phyloP scores from a whole-genome alignment of 768 basidiomycete genomes.

The Scleroderma bovista region DNA sequence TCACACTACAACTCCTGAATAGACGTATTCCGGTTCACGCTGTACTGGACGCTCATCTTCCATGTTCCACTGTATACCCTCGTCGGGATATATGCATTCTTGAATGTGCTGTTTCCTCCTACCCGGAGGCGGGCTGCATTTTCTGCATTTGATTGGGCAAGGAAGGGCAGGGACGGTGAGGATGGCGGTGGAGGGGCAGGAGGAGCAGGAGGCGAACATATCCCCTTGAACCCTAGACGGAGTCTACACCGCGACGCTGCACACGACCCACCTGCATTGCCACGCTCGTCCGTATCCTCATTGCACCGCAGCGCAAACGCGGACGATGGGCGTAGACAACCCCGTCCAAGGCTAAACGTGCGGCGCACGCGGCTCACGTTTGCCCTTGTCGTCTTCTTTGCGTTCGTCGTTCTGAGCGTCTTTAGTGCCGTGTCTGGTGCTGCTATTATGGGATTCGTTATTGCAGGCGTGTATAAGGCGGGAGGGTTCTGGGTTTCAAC shows the following conservation, averaged over 20 bases:
- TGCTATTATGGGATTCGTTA: slow-evolving; percentile 34
- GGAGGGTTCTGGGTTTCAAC: slow-evolving; percentile 38
- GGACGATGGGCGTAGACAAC: slow-evolving; percentile 10
- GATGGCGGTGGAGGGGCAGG: background rate
- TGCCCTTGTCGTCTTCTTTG: slow-evolving; percentile 35
- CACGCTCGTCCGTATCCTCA: background rate
- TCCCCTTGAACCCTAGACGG: background rate
- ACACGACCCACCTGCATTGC: background rate
- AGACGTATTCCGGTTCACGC: slow-evolving; percentile 43
- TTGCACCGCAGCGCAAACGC: no score
- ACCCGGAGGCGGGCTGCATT: slow-evolving; percentile 6
- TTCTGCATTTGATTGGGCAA: background rate
- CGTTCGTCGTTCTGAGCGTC: slow-evolving; percentile 31
- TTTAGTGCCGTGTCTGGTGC: slow-evolving; percentile 35
- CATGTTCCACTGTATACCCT: slow-evolving; percentile 37
- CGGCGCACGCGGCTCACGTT: slow-evolving; percentile 35
- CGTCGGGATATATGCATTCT: slow-evolving; percentile 37
- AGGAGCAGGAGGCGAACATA: background rate
- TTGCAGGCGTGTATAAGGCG: slow-evolving; percentile 34
- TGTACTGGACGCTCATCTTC: slow-evolving; percentile 45
- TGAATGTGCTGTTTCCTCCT: slow-evolving; percentile 37
- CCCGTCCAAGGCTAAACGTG: slow-evolving; percentile 23
- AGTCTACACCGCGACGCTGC: background rate
- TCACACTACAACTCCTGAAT: no score
- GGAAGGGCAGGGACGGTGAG: background rate